phyloP scores from a whole-genome alignment of 768 basidiomycete species.

The Lactarius pseudohatsudake region DNA sequence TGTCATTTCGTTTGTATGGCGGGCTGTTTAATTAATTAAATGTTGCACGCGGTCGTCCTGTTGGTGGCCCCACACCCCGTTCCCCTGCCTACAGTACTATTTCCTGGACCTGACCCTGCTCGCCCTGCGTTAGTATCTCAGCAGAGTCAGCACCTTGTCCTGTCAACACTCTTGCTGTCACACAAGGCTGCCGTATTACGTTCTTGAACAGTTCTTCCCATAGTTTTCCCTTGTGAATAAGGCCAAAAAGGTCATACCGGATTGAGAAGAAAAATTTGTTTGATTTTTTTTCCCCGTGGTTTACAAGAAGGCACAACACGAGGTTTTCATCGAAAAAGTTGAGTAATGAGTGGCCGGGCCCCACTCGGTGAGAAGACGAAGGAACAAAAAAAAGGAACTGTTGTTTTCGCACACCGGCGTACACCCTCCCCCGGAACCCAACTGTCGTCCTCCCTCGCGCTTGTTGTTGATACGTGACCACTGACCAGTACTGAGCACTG shows the following conservation, averaged over 20 bases:
- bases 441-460: not conserved
- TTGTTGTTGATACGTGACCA: too few species aligned
- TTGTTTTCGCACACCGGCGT: not conserved
- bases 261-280: not conserved
- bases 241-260: not conserved
- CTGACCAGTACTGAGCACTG: not conserved
- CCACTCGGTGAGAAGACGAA: not conserved
- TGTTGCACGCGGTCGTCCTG: constrained; percentile 1
- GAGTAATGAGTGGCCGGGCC: not conserved
- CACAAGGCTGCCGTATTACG: too few species aligned
- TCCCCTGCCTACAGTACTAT: not conserved
- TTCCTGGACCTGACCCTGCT: not conserved
- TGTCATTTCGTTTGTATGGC: constrained; percentile 18
- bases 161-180: not conserved
- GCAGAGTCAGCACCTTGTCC: too few species aligned
- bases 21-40: constrained; percentile 11
- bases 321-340: not conserved
- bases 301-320: not conserved
- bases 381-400: not conserved
- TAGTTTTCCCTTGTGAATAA: not conserved
- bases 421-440: not conserved
- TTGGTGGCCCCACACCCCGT: not conserved
- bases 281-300: not conserved
- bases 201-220: not conserved
- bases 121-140: not conserved